Evolutionary conservation across 1,284 basidiomycete genomes (phyloP).

Genomic region (Ustilago tritici): DNA sequence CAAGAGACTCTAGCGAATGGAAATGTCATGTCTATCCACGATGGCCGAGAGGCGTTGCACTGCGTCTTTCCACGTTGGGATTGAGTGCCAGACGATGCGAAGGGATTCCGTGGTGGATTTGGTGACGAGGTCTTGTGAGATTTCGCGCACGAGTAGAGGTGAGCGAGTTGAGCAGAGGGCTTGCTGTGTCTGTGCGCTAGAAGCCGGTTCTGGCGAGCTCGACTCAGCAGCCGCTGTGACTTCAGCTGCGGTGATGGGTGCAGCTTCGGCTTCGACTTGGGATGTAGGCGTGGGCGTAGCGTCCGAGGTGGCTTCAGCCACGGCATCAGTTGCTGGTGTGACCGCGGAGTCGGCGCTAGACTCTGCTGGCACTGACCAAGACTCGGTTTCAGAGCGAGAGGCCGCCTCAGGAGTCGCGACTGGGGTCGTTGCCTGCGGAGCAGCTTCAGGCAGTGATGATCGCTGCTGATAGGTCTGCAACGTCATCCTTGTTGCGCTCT

Average conservation of each 20-base stretch:
- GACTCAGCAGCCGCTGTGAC: neutral
- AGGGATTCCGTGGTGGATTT: constrained; percentile 26
- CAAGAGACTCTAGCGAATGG: constrained; percentile 18
- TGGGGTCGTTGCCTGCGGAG: neutral
- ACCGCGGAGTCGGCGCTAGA: neutral
- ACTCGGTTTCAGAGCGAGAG: too few relatives aligned
- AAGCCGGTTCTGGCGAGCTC: neutral
- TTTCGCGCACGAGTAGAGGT: constrained; percentile 28
- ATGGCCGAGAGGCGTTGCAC: constrained; percentile 31
- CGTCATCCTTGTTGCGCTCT: constrained; percentile 21
- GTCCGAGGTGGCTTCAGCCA: neutral
- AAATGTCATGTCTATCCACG: constrained; percentile 24
- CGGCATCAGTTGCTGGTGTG: neutral
- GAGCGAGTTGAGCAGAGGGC: neutral
- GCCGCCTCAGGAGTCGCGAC: neutral
- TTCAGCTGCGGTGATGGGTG: constrained; percentile 1
- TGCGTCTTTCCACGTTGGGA: constrained; percentile 18
- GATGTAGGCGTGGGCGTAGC: neutral
- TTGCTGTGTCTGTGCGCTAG: neutral
- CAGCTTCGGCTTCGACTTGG: neutral
- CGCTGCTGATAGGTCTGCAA: constrained; percentile 29
- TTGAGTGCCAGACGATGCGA: constrained; percentile 26
- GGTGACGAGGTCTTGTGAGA: constrained; percentile 33
- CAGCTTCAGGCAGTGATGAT: neutral
- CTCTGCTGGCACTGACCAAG: neutral